phyloP scores from a whole-genome alignment of 441 rosid genomes.

The Biscutella laevigata region DNA sequence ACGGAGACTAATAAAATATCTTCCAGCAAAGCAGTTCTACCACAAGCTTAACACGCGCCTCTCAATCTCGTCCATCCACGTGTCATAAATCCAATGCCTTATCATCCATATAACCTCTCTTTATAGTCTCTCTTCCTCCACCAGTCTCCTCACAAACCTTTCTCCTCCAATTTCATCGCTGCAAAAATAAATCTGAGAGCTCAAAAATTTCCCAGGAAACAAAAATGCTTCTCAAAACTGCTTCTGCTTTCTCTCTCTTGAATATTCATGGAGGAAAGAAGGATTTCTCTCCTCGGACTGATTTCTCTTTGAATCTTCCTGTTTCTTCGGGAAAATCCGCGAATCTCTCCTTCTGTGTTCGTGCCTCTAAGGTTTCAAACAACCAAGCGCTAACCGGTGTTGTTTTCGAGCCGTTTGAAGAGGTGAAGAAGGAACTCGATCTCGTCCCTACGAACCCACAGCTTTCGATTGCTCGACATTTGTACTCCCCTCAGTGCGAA shows the following conservation, averaged over 20 bases:
- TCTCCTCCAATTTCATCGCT: not conserved
- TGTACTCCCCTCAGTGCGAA: slow-evolving; percentile 35
- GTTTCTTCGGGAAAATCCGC: slow-evolving; percentile 7
- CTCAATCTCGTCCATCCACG: slow-evolving; percentile 24
- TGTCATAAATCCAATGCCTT: slow-evolving; percentile 12
- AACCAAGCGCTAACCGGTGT: slow-evolving; percentile 22
- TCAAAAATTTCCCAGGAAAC: not conserved
- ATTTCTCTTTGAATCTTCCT: slow-evolving; percentile 14
- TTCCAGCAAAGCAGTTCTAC: slow-evolving; percentile 17
- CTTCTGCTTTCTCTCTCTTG: slow-evolving; percentile 36
- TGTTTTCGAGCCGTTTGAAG: slow-evolving; percentile 37
- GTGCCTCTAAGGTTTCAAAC: slow-evolving; percentile 16
- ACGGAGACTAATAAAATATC: slow-evolving; percentile 5
- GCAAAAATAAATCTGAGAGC: not conserved
- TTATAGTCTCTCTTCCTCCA: slow-evolving; percentile 14
- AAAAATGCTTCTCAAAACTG: slow-evolving; percentile 43
- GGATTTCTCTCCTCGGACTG: slow-evolving; percentile 8
- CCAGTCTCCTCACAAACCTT: slow-evolving; percentile 5
- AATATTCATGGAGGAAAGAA: slow-evolving; percentile 27
- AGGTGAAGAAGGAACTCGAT: slow-evolving; percentile 43
- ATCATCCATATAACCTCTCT: slow-evolving; percentile 10
- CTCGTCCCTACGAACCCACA: slow-evolving; percentile 34
- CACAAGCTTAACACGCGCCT: slow-evolving; percentile 28
- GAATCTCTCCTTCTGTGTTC: slow-evolving; percentile 13
- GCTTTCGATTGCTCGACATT: slow-evolving; percentile 37